A percentile compares a stretch with the other conserved stretches of the same genome.
phyloP scores from a whole-genome alignment of 148 eudicot species.

The Selenicereus undatus region DNA sequence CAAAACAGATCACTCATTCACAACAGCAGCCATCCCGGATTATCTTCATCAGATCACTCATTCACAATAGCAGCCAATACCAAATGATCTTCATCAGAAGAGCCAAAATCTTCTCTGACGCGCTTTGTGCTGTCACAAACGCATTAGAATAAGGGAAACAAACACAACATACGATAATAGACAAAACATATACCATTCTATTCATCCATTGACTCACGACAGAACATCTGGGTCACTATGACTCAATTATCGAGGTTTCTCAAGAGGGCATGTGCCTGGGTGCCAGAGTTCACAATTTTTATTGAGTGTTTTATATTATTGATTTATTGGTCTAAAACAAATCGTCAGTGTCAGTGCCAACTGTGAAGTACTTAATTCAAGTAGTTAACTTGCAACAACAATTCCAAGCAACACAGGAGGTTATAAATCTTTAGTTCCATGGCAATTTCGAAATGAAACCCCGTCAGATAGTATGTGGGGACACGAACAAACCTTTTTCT shows the following conservation, averaged over 20 bases:
- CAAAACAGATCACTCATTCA: too few species aligned
- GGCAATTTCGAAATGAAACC: not conserved
- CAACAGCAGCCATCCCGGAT: too few species aligned
- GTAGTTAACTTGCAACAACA: not conserved
- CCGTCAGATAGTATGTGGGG: not conserved
- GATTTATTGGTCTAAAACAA: not conserved
- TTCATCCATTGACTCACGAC: too few species aligned
- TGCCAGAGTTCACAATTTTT: too few species aligned
- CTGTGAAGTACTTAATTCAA: not conserved
- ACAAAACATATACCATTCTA: too few species aligned
- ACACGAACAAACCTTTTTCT: slow-evolving; percentile 35
- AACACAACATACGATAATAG: not conserved
- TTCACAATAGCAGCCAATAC: too few species aligned
- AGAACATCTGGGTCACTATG: too few species aligned
- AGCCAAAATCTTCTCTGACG: slow-evolving; percentile 62
- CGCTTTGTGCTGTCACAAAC: slow-evolving; percentile 36
- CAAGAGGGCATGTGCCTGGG: too few species aligned
- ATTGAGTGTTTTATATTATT: not conserved
- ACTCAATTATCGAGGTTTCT: too few species aligned
- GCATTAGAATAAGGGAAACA: slow-evolving; percentile 1
- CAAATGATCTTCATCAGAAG: not conserved
- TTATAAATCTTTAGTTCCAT: not conserved
- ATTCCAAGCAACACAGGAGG: not conserved
- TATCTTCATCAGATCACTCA: too few species aligned
- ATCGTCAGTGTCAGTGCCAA: not conserved